Conservation (phyloP, 2,329 filamentous ascomycete species). For the Aspergillus ruber region DNA sequence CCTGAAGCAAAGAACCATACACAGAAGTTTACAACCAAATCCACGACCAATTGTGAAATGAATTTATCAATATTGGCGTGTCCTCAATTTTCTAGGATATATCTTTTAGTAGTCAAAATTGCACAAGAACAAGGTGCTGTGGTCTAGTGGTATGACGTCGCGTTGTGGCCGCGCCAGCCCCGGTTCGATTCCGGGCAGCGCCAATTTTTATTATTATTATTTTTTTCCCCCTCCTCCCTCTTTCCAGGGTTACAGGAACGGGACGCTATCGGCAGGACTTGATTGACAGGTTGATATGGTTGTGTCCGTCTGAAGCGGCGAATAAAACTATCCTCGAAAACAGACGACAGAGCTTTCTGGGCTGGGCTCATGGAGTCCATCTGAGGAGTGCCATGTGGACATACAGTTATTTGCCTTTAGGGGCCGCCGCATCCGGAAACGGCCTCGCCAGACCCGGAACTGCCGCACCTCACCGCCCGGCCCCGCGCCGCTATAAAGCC, state of each 20-base stretch:
- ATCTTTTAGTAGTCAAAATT: neutral
- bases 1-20: too few species aligned
- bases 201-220: neutral
- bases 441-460: neutral
- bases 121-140: neutral
- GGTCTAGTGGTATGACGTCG: conserved; percentile 1
- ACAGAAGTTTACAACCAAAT: too few species aligned
- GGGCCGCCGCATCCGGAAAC: neutral
- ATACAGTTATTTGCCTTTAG: neutral
- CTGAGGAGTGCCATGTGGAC: too few species aligned
- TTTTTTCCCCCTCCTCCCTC: neutral
- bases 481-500: neutral
- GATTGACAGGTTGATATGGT: too few species aligned
- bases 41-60: too few species aligned
- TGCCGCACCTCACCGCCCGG: neutral
- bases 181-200: conserved; percentile 1
- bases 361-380: too few species aligned
- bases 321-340: too few species aligned
- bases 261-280: too few species aligned
- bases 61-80: neutral
- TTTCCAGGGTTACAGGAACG: too few species aligned
- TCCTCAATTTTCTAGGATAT: neutral
- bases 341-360: too few species aligned
- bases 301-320: too few species aligned
- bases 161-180: neutral